Evolutionary conservation across 2,329 filamentous ascomycete genomes (phyloP).

Genomic region (Penicillium sp.): DNA sequence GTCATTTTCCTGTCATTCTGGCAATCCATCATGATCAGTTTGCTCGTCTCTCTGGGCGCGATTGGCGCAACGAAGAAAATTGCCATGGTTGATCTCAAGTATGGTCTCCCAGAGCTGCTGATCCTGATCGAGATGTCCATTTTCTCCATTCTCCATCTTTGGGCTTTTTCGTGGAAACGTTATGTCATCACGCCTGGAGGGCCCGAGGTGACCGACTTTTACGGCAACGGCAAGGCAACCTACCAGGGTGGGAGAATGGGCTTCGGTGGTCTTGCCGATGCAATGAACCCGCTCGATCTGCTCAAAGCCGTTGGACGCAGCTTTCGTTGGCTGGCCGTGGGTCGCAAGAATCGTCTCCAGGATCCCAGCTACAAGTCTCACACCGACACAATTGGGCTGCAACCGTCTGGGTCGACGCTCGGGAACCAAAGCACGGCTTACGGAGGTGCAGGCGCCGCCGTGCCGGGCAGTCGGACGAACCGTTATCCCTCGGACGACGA

Average conservation of each 20-base stretch:
- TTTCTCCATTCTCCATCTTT: constrained; percentile 72
- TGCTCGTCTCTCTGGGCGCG: constrained; percentile 57
- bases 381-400: constrained; percentile 26
- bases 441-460: constrained; percentile 18
- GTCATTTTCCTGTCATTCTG: constrained; percentile 90
- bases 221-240: constrained; percentile 40
- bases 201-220: constrained; percentile 40
- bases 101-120: constrained; percentile 71
- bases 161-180: constrained; percentile 70
- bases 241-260: constrained; percentile 63
- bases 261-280: constrained; percentile 60
- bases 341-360: constrained; percentile 48
- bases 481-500: constrained; percentile 32
- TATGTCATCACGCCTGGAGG: constrained; percentile 52
- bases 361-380: constrained; percentile 37
- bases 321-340: constrained; percentile 74
- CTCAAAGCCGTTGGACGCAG: constrained; percentile 72
- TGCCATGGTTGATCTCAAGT: constrained; percentile 68
- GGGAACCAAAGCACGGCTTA: constrained; percentile 23
- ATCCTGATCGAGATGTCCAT: constrained; percentile 80
- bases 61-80: constrained; percentile 59
- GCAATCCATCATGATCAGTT: constrained; percentile 62
- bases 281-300: constrained; percentile 76
- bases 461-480: constrained; percentile 17
- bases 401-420: constrained; percentile 13